Evolutionary conservation across 2,329 filamentous ascomycete species (phyloP).

Genomic region (Calonectria hongkongensis): DNA sequence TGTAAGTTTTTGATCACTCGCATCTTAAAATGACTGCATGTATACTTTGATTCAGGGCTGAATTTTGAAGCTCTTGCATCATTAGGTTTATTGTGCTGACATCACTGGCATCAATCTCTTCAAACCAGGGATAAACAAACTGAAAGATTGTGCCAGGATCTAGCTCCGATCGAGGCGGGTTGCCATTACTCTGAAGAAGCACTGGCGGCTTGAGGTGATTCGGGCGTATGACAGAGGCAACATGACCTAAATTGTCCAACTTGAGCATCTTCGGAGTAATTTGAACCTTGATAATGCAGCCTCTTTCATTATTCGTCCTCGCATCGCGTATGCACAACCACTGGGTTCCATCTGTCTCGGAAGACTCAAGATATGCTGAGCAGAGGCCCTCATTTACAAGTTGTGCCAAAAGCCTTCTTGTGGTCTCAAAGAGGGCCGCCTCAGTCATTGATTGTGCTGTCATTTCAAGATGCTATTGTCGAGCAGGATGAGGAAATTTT

Average conservation of each 20-base stretch:
- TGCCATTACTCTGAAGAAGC: background rate
- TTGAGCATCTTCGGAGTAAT: background rate
- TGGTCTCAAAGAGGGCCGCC: background rate
- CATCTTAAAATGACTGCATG: background rate
- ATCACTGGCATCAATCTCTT: background rate
- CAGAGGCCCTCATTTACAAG: background rate
- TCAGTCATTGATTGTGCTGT: background rate
- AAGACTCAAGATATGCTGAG: background rate
- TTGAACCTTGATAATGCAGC: background rate
- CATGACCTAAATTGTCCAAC: background rate
- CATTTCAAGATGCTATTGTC: background rate
- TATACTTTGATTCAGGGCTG: constrained; percentile 1
- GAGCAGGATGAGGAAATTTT: too few species aligned
- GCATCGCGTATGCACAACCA: background rate
- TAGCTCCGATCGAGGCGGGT: background rate
- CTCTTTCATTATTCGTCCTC: background rate
- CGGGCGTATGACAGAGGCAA: background rate
- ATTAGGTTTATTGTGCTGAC: background rate
- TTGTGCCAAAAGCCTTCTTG: background rate
- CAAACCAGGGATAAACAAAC: background rate
- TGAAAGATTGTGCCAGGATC: background rate
- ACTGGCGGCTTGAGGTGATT: background rate
- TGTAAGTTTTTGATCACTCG: background rate
- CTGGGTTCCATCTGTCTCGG: background rate
- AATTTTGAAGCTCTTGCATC: background rate